Percentiles rank a stretch among this genome's conserved stretches.
Conservation (phyloP, 2,329 filamentous ascomycete genomes). For the Penicillium sp. region DNA sequence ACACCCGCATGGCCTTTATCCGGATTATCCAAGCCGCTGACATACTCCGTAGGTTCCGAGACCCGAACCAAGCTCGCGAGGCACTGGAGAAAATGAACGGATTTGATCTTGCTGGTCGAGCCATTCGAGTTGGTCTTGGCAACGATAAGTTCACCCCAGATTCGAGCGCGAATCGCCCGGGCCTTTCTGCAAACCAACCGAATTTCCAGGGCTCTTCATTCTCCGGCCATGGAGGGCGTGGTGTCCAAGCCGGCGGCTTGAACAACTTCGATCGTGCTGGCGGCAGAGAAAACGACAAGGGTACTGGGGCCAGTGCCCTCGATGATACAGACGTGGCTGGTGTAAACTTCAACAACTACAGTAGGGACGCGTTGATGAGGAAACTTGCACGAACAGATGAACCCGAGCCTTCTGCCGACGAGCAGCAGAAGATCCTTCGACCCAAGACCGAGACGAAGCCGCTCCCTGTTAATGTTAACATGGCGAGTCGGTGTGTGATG, state of each 20-base stretch:
- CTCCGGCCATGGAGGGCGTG: constrained; percentile 83
- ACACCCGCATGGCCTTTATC: constrained; percentile 24
- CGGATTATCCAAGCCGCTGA: constrained; percentile 2
- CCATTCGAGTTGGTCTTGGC: constrained; percentile 96
- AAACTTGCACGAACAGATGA: constrained; percentile 97
- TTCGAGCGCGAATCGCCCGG: constrained; percentile 90
- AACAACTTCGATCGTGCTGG: constrained; percentile 85
- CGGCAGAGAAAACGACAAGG: constrained; percentile 84
- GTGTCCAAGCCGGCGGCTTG: constrained; percentile 70
- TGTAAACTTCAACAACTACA: constrained; percentile 99
- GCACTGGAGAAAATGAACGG: constrained; percentile 99
- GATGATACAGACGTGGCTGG: constrained; percentile 97
- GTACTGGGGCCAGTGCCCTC: constrained; percentile 82
- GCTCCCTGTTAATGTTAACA: constrained; percentile 80
- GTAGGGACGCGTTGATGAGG: constrained; percentile 95
- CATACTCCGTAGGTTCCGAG: constrained; percentile 67
- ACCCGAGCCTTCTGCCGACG: constrained; percentile 57
- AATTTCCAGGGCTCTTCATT: constrained; percentile 87
- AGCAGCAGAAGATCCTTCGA: constrained; percentile 70
- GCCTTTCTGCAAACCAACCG: constrained; percentile 63
- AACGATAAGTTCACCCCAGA: constrained; percentile 99
- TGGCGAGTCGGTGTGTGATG: constrained; percentile 89
- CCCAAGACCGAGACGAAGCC: constrained; percentile 76
- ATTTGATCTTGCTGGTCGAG: constrained; percentile 94
- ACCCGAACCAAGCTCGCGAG: constrained; percentile 86